Base-by-base conservation (phyloP, 169 alveolate species). In the Cryptosporidium viatorum region DNA sequence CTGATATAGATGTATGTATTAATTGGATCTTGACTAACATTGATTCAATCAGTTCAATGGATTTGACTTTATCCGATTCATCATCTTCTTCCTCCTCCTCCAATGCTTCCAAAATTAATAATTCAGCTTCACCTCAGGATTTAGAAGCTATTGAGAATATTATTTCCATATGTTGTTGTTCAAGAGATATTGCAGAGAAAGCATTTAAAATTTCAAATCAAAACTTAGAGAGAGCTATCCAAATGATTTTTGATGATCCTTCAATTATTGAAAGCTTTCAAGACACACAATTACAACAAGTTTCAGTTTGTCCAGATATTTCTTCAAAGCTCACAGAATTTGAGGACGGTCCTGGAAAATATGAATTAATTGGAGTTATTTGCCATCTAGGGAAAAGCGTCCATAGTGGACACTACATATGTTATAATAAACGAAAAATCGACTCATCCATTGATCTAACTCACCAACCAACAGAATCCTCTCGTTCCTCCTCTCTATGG, bases 381-480 rank as follows among this genome's bases (percentile, higher is more conserved):
- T 93, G 95, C 48, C 98, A 96, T 85, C 92, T 96, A 65, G 98
- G 98, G 65, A 92, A 91, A 65, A 96, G 94, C 91, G 95, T 94
- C 33, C 93, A 93, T 70, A 94, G 95, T 43, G 98, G 98, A 10
- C 98, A 96, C 86, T 96, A 96, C 85, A 94, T 96, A 35, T 94
- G 96, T 85, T 95, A 94, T 87, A 92, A 93, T 58, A 93, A 94
- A 74, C 48, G 68, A 6, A 37, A 21, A 12, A 48, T 14, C 6
- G 71, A 52, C 29, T n/a, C 52, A 3, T 9, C 12, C 4, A 29
- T 10, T 18, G 43, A 8, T 21, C 21, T 12, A 41, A 7, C 48
- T 8, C 6, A 41, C 48, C 48, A 41, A 2, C 48, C 12, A 41
- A 41, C 48, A 9, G 48, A 41, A 41, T 41, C 48, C 0, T 9